A percentile compares a stretch with the other conserved stretches of the same genome.
phyloP scores from a whole-genome alignment of 2,329 filamentous ascomycete genomes.

The Penicillium psychrosexuale region DNA sequence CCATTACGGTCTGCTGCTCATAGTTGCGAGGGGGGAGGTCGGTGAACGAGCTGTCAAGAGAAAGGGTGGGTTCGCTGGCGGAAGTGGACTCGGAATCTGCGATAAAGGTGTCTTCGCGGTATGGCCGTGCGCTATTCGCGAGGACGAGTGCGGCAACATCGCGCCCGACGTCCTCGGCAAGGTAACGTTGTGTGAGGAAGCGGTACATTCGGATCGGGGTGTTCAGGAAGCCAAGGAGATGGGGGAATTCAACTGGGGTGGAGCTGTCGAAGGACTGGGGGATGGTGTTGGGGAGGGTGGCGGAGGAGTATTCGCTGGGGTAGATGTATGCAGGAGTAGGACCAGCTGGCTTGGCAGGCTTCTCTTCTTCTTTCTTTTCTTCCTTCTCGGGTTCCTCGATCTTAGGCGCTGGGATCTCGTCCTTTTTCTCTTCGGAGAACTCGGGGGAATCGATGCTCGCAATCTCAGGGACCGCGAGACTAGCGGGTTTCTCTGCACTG shows the following conservation, averaged over 20 bases:
- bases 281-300: constrained; percentile 61
- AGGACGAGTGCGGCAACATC: constrained; percentile 85
- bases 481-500: constrained; percentile 23
- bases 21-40: constrained; percentile 38
- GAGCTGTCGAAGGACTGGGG: constrained; percentile 72
- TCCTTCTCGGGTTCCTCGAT: constrained; percentile 36
- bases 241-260: constrained; percentile 72
- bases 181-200: constrained; percentile 74
- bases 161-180: constrained; percentile 85
- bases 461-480: constrained; percentile 16
- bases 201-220: constrained; percentile 82
- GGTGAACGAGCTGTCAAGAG: constrained; percentile 40
- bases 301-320: constrained; percentile 66
- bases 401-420: constrained; percentile 47
- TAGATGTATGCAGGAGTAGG: constrained; percentile 71
- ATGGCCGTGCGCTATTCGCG: constrained; percentile 42
- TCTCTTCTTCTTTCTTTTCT: constrained; percentile 42
- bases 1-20: constrained; percentile 65
- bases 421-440: constrained; percentile 15
- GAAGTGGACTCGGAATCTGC: constrained; percentile 20
- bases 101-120: constrained; percentile 29
- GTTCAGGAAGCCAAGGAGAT: constrained; percentile 88
- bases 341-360: constrained; percentile 52
- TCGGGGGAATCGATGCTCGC: constrained; percentile 6
- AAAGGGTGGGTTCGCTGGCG: constrained; percentile 29